Evolutionary conservation across 371 early-diverging fungal species (phyloP), one percentile per base, ranked within the genome.

Genomic region (Mucor sp.): DNA sequence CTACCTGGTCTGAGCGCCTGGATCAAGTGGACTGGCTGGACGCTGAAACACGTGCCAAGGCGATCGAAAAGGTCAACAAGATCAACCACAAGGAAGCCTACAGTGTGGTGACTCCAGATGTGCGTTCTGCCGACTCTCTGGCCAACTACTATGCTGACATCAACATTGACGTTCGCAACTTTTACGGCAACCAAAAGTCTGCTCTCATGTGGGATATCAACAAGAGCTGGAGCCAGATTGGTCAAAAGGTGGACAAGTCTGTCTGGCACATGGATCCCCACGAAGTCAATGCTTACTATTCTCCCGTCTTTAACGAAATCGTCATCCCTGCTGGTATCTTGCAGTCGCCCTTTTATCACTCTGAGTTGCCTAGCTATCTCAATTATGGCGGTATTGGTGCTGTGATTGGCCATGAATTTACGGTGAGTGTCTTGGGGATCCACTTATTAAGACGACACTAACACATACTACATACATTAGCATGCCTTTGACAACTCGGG

Each of bases 261-360:
- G 71, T 72, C 33, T 90, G 88, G 89, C 61, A 71, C 1, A 87
- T 89, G 88, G 63, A 66, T 35, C 87, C 89, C 14, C 81, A 82
- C 43, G 86, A 83, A 19, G 89, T 88, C 35, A 89, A 90, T 67
- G 89, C 88, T 12, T 90, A 86, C 60, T 89, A 86, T 63, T 77
- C 71, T n/a, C 81, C 81, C 2, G 63, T 68, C 4, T 63, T 68
- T 43, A 87, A 89, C 60, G 81, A 84, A 69, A 83, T 90, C 25
- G 85, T 84, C 5, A 78, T 90, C 23, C 89, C 87, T 11, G 87
- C 88, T 7, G 90, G 85, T 3, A 88, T 90, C 23, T 61, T 89
- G 19, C 85, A 84, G 32, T 47, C 62, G 1, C 87, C 87, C 6
- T 85, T 86, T 35, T 80, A 73, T 65, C 65, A 77, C 43, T 43